A percentile compares a stretch with the other conserved stretches of the same genome.
Conservation (phyloP, 495 filamentous ascomycete species). For the Aspergillus ellipticus region DNA sequence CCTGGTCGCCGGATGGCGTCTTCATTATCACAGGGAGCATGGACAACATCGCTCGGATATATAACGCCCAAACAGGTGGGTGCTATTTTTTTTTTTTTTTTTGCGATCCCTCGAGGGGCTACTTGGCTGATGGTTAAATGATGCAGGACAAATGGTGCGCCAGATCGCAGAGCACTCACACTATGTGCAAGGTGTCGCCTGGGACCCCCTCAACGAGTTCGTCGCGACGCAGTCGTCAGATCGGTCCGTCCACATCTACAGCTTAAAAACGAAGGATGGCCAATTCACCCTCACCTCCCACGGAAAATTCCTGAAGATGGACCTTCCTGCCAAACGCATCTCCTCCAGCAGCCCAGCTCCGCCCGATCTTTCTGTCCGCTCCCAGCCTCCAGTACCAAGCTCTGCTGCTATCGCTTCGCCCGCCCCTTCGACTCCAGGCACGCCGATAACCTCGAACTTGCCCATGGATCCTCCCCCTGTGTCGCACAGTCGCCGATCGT, state of each 20-base stretch:
- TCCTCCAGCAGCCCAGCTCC: slow-evolving; percentile 92
- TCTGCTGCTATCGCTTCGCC: slow-evolving; percentile 71
- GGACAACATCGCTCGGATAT: slow-evolving; percentile 97
- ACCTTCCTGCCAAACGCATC: slow-evolving; percentile 83
- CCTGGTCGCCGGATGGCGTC: slow-evolving; percentile 93
- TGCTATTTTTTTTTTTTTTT: too few relatives aligned
- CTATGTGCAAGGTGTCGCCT: slow-evolving; percentile 97
- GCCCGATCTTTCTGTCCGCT: slow-evolving; percentile 62
- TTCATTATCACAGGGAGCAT: slow-evolving; percentile 99
- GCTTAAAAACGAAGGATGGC: slow-evolving; percentile 91
- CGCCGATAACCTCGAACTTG: slow-evolving; percentile 79
- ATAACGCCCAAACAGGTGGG: slow-evolving; percentile 89
- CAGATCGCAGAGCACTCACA: slow-evolving; percentile 99
- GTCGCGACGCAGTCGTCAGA: slow-evolving; percentile 98
- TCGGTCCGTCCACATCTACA: slow-evolving; percentile 96
- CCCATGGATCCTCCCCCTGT: slow-evolving; percentile 97
- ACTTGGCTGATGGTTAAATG: background rate
- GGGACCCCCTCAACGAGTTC: slow-evolving; percentile 98
- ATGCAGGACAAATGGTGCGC: slow-evolving; percentile 76
- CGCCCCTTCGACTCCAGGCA: slow-evolving; percentile 88
- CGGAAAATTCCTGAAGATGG: slow-evolving; percentile 77
- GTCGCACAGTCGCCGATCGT: slow-evolving; percentile 88
- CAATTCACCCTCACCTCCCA: slow-evolving; percentile 84
- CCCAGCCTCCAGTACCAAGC: slow-evolving; percentile 55
- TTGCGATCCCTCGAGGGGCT: too few relatives aligned